phyloP scores from a whole-genome alignment of 2,329 filamentous ascomycete species.

The Tolypocladium pustulatum region DNA sequence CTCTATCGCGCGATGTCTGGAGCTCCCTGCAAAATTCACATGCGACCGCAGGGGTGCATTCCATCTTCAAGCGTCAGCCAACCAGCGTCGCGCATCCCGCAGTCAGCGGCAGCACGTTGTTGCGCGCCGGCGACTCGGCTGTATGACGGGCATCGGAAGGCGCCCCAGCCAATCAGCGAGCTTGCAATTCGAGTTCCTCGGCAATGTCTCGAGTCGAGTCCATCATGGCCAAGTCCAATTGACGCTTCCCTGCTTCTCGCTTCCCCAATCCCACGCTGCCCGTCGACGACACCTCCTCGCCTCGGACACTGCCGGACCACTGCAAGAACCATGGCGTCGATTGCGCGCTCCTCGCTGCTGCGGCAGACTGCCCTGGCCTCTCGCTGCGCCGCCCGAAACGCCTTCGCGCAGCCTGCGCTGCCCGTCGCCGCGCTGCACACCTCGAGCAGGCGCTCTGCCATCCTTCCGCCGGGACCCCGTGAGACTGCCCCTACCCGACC shows the following conservation, averaged over 20 bases:
- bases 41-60: conserved; percentile 4
- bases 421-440: conserved; percentile 79
- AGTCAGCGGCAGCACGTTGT: conserved; percentile 13
- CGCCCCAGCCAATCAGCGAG: conserved; percentile 30
- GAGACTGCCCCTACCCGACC: conserved; percentile 27
- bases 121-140: conserved; percentile 15
- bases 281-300: neutral
- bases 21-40: conserved; percentile 15
- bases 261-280: neutral
- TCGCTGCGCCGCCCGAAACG: conserved; percentile 24
- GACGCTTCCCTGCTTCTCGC: neutral
- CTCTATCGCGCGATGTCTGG: neutral
- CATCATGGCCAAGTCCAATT: neutral
- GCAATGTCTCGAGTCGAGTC: conserved; percentile 26
- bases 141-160: conserved; percentile 15
- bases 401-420: conserved; percentile 23
- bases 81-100: conserved; percentile 11
- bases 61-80: conserved; percentile 12
- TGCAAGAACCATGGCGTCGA: conserved; percentile 38
- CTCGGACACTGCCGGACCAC: neutral
- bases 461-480: conserved; percentile 84
- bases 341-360: conserved; percentile 43
- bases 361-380: conserved; percentile 38
- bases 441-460: conserved; percentile 61
- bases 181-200: conserved; percentile 38